Evolutionary conservation across 345 rosid species (phyloP).

Genomic region (Syzygium jambos): DNA sequence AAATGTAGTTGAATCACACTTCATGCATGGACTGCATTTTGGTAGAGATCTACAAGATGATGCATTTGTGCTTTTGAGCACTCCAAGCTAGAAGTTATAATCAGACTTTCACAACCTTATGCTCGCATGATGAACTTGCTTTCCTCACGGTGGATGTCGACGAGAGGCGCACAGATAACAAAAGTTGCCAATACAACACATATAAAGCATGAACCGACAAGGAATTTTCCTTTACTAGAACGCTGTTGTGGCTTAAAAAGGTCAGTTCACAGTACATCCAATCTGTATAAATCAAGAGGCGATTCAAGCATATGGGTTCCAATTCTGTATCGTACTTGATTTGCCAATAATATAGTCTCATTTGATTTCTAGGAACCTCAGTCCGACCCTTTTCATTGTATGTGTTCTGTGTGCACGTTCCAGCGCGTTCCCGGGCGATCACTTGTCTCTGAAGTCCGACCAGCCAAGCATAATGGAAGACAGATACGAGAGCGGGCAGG

Average conservation of each 20-base stretch:
- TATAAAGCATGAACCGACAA: not conserved
- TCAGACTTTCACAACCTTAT: not conserved
- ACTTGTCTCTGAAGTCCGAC: not conserved
- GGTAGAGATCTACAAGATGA: not conserved
- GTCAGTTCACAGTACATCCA: not conserved
- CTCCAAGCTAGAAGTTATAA: no score
- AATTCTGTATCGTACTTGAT: not conserved
- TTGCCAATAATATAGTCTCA: not conserved
- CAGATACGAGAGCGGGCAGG: conserved; percentile 55
- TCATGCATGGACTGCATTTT: not conserved
- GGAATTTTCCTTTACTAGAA: not conserved
- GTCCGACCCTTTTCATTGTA: not conserved
- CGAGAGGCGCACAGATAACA: not conserved
- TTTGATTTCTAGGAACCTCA: not conserved
- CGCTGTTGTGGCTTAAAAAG: not conserved
- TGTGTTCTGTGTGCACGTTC: not conserved
- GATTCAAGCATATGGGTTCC: not conserved
- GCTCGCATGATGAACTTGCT: not conserved
- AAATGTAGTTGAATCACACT: not conserved
- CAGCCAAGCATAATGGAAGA: not conserved
- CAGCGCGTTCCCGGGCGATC: not conserved
- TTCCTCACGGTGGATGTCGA: not conserved
- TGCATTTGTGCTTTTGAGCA: not conserved
- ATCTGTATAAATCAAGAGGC: not conserved
- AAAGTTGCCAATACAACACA: not conserved